Evolutionary conservation across 306 rosid species (phyloP).

Genomic region (Ormosia emarginata): DNA sequence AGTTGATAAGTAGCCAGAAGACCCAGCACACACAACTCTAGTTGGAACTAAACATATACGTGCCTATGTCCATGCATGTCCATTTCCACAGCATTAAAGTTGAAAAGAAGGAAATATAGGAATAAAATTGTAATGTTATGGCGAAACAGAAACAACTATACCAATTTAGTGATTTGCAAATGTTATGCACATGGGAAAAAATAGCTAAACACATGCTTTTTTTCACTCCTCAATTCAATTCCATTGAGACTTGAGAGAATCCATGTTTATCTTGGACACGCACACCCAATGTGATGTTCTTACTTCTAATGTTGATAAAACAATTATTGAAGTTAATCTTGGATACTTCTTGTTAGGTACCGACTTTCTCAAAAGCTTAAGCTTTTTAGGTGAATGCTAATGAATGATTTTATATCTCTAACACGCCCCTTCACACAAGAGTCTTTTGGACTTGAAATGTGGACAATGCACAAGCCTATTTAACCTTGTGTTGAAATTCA

Average conservation of each 20-base stretch:
- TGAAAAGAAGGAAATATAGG: not conserved
- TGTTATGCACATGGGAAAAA: not conserved
- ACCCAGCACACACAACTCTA: not conserved
- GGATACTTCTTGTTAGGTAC: not conserved
- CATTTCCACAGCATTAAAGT: not conserved
- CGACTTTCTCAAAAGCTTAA: not conserved
- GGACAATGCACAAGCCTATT: too few species aligned
- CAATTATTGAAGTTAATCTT: not conserved
- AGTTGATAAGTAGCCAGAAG: not conserved
- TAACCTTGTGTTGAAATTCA: too few species aligned
- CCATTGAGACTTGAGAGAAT: not conserved
- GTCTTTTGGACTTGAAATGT: too few species aligned
- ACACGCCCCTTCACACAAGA: too few species aligned
- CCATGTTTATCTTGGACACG: not conserved
- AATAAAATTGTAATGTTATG: not conserved
- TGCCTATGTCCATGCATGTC: not conserved
- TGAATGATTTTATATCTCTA: too few species aligned
- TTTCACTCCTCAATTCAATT: not conserved
- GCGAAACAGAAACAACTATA: not conserved
- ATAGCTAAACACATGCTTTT: not conserved
- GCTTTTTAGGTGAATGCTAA: too few species aligned
- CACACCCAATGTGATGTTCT: not conserved
- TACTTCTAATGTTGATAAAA: not conserved
- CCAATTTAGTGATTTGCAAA: not conserved
- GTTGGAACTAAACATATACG: not conserved